Evolutionary conservation across 345 rosid species (phyloP).

Genomic region (Arabidopsis arenosa): DNA sequence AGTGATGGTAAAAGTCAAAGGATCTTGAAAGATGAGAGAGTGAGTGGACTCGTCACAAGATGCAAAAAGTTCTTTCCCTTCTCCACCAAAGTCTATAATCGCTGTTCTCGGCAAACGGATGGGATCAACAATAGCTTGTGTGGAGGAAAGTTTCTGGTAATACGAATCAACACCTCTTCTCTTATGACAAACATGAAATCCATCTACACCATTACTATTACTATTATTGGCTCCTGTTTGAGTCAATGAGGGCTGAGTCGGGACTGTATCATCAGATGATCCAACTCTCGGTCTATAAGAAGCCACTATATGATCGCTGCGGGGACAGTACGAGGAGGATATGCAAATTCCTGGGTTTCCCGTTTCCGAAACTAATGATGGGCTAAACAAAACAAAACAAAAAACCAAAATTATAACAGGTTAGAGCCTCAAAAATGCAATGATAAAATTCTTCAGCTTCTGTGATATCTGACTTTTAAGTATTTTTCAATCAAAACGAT

Average conservation of each 20-base stretch:
- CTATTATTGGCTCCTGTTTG: conserved; percentile 44
- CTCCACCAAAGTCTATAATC: conserved; percentile 55
- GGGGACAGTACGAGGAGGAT: conserved; percentile 67
- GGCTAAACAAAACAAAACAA: conserved; percentile 52
- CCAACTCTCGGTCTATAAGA: conserved; percentile 77
- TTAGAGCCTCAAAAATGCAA: conserved; percentile 37
- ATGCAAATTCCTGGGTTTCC: conserved; percentile 79
- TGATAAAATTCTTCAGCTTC: conserved; percentile 13
- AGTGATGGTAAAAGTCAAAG: conserved; percentile 55
- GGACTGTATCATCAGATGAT: conserved; percentile 45
- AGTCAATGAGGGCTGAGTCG: conserved; percentile 54
- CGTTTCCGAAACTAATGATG: conserved; percentile 58
- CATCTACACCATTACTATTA: conserved; percentile 53
- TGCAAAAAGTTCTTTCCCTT: conserved; percentile 55
- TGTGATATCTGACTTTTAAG: neutral
- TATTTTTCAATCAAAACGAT: conserved; percentile 8
- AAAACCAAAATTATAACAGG: neutral
- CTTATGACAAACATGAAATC: conserved; percentile 65
- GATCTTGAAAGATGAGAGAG: conserved; percentile 65
- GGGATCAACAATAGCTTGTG: conserved; percentile 57
- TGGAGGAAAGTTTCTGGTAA: conserved; percentile 54
- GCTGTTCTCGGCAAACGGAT: conserved; percentile 71
- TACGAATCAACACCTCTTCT: conserved; percentile 48
- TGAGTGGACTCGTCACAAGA: conserved; percentile 67
- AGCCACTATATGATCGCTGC: conserved; percentile 65